A percentile compares a stretch with the other conserved stretches of the same genome.
These are phyloP conservation scores for Neopestalotiopsis sp. DNA, from an alignment of 2,329 filamentous ascomycete genomes.

Conservation along the genomic window DNA sequence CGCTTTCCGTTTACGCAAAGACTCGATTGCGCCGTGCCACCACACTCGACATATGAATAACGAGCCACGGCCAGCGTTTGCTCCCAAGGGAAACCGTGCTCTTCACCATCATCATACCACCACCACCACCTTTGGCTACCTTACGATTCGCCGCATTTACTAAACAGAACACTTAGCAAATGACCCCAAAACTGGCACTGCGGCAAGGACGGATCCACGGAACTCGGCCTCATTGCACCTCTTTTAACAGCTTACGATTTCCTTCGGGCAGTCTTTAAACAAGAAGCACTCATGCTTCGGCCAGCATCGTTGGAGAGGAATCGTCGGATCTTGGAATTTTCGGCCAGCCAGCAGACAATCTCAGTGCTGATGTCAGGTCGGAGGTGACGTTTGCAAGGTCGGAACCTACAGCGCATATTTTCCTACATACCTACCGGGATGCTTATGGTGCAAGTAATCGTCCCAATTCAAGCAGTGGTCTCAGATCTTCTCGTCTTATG, in stretches of 20 bases:
- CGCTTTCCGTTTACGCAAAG: background rate
- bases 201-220: background rate
- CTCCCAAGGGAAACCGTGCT: background rate
- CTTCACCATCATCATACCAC: background rate
- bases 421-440: too few species aligned
- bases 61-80: background rate
- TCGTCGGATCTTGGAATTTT: background rate
- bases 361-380: too few species aligned
- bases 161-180: background rate
- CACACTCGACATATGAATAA: background rate
- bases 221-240: background rate
- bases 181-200: background rate
- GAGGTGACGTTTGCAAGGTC: too few species aligned
- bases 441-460: background rate
- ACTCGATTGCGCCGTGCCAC: background rate
- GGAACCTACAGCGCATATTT: too few species aligned
- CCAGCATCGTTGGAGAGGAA: background rate
- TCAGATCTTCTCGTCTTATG: background rate
- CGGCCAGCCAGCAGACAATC: too few species aligned
- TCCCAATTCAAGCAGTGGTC: background rate
- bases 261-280: background rate
- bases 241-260: background rate
- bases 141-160: background rate
- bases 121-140: background rate
- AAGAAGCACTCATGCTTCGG: background rate